Conservation (phyloP, 2,329 filamentous ascomycete genomes). For the Penicillium hordei region DNA sequence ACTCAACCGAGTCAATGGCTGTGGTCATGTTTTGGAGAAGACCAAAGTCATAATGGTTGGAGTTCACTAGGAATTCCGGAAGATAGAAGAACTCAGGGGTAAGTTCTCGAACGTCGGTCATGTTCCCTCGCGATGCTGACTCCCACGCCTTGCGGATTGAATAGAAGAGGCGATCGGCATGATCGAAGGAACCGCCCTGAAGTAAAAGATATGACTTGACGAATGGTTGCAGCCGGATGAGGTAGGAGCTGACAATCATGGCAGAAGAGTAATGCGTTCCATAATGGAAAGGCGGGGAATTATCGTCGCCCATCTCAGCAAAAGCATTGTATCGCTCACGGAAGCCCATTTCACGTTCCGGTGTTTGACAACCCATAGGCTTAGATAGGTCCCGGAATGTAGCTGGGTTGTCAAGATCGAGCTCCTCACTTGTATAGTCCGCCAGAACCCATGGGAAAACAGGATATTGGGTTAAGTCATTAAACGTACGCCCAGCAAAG, state of each 20-base stretch:
- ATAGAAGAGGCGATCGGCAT: constrained; percentile 92
- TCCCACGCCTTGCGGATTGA: constrained; percentile 89
- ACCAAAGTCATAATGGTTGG: constrained; percentile 93
- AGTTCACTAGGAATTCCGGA: constrained; percentile 90
- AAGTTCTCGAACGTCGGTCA: constrained; percentile 90
- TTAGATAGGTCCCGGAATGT: constrained; percentile 90
- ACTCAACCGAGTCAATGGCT: constrained; percentile 76
- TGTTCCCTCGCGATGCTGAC: constrained; percentile 84
- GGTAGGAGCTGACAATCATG: constrained; percentile 96
- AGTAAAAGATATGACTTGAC: constrained; percentile 92
- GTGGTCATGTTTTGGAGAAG: constrained; percentile 75
- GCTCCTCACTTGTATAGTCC: constrained; percentile 90
- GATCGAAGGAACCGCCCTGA: constrained; percentile 94
- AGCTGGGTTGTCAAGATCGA: constrained; percentile 79
- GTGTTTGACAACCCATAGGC: constrained; percentile 90
- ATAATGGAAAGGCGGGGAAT: constrained; percentile 84
- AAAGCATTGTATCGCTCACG: constrained; percentile 82
- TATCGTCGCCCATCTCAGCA: constrained; percentile 80
- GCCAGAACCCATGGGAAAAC: constrained; percentile 97
- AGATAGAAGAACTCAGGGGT: constrained; percentile 98
- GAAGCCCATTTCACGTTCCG: constrained; percentile 73
- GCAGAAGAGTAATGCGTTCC: constrained; percentile 98
- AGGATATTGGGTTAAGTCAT: constrained; percentile 95
- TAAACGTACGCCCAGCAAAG: constrained; percentile 94
- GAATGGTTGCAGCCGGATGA: constrained; percentile 93